phyloP scores from a whole-genome alignment of 495 filamentous ascomycete genomes.

The Penicillium pulvis region DNA sequence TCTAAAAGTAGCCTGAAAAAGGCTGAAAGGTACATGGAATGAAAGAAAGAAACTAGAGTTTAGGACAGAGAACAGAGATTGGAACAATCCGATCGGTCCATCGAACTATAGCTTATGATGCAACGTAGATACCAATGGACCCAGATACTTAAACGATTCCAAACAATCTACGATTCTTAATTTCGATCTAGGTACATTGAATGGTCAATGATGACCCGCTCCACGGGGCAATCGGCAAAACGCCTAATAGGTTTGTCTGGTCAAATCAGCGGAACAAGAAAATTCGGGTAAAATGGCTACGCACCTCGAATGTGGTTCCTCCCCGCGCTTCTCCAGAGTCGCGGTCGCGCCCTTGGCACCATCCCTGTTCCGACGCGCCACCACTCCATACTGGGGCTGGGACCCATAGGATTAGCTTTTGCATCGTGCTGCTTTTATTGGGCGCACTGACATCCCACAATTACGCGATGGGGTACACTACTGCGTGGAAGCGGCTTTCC shows the following conservation, averaged over 20 bases:
- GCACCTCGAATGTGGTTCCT: not conserved
- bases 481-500: conserved; percentile 45
- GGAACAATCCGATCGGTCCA: not conserved
- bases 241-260: not conserved
- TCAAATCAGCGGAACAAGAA: not conserved
- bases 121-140: not conserved
- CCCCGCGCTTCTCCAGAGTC: conserved; percentile 5
- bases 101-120: not conserved
- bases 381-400: conserved; percentile 2
- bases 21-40: not conserved
- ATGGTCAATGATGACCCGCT: not conserved
- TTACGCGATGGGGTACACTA: conserved; percentile 40
- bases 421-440: not conserved
- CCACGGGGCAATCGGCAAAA: conserved; percentile 9
- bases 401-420: not conserved
- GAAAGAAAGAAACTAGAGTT: not conserved
- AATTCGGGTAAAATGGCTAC: conserved; percentile 6
- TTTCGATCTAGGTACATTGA: not conserved
- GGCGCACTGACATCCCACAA: not conserved
- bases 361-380: not conserved
- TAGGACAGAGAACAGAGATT: too few species aligned
- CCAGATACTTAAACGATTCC: not conserved
- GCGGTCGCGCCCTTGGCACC: not conserved
- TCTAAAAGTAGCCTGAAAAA: too few species aligned
- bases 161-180: not conserved